Evolutionary conservation across 1,284 basidiomycete genomes (phyloP), one percentile per base, ranked within the genome.

Genomic region (Apiotrichum domesticum): DNA sequence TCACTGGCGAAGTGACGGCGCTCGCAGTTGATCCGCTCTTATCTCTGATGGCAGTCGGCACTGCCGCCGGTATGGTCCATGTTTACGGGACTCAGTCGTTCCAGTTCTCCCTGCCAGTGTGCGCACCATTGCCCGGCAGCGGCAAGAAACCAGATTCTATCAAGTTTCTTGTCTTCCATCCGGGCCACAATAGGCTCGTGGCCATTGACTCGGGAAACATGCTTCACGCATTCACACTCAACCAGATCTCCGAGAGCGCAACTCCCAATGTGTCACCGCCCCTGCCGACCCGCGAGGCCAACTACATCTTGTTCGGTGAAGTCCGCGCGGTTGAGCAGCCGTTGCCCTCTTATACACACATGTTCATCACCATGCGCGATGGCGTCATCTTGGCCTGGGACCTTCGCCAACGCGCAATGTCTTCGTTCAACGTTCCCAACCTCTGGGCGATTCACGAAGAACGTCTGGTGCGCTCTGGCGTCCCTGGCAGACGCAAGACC

Each of bases 381-480:
- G 77, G 77, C 8, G 67, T 67, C 6, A 73, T 71, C 3, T 61
- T 82, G 58, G 84, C 86, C 3, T 89, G 85, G 67, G 88, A 91
- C 69, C 65, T 90, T 21, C 77, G 82, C 6, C 86, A 87, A 62
- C 75, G 82, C 29, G 77, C 81, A 35, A 79, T 85, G 59, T 87
- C 87, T 2, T 61, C 63, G 55, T 89, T 85, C 66, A 79, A 76
- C 15, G 81, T 87, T 45, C 84, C 84, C 0, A 89, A 89, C 67
- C 77, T 87, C 61, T 92, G 90, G 90, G 80, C 79, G 51, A 68
- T 84, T 46, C 86, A 90, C 66, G 86, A 92, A 69, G 82, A 86
- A 58, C 83, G 86, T 57, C 74, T 85, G 55, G 66, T 80, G 35
- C 77, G 83, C 9, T 83, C 80, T 51, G 84, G 85, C 6, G 77